phyloP scores from a whole-genome alignment of 768 basidiomycete genomes.

The Crassisporium funariophilum region DNA sequence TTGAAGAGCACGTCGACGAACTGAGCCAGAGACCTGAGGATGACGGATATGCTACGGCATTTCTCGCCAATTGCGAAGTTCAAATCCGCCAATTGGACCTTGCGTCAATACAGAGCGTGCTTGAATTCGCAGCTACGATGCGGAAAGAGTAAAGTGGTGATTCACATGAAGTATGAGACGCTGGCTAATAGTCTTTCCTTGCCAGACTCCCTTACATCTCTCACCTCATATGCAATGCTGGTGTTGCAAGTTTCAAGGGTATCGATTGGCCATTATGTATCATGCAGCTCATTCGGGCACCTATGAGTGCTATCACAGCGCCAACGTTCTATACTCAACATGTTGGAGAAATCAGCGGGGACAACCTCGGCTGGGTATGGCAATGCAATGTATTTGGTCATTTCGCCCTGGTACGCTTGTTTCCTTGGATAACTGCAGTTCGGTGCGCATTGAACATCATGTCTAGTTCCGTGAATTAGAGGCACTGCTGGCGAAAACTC shows the following conservation, averaged over 20 bases:
- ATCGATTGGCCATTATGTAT: conserved; percentile 53
- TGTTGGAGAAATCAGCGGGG: conserved; percentile 58
- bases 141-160: conserved; percentile 47
- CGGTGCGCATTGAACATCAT: neutral
- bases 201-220: conserved; percentile 78
- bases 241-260: conserved; percentile 56
- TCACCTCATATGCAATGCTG: conserved; percentile 81
- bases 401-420: conserved; percentile 65
- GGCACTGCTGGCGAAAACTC: conserved; percentile 49
- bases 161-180: neutral
- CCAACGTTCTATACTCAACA: conserved; percentile 63
- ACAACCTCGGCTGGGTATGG: conserved; percentile 82
- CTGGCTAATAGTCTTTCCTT: conserved; percentile 3
- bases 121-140: conserved; percentile 61
- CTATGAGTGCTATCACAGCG: conserved; percentile 49
- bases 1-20: conserved; percentile 55
- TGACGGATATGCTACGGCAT: conserved; percentile 55
- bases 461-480: conserved; percentile 65
- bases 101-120: conserved; percentile 56
- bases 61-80: conserved; percentile 61
- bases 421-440: too few species aligned
- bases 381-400: conserved; percentile 86
- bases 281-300: conserved; percentile 48
- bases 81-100: conserved; percentile 69
- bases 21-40: conserved; percentile 38